Conservation (phyloP, 192 early-diverging fungal genomes). For the Coemansia aciculifera region DNA sequence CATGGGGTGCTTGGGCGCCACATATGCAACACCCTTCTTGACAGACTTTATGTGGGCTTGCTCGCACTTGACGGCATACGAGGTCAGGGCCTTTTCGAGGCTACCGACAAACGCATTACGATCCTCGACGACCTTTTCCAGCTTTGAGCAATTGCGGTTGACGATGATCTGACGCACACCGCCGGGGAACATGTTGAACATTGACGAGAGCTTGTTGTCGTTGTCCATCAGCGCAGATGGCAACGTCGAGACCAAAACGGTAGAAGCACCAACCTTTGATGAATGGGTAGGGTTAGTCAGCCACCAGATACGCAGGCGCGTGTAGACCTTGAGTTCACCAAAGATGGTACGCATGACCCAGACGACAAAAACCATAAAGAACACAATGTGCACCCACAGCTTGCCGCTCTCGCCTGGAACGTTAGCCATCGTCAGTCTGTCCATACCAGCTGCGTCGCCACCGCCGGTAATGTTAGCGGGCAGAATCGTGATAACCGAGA, state of each 20-base stretch:
- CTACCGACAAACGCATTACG: constrained; percentile 57
- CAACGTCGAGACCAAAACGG: constrained; percentile 75
- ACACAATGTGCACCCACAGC: constrained; percentile 75
- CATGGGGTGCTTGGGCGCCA: constrained; percentile 56
- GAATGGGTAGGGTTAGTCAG: constrained; percentile 58
- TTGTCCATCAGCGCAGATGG: constrained; percentile 61
- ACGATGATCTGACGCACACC: constrained; percentile 72
- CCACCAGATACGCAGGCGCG: constrained; percentile 69
- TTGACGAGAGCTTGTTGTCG: constrained; percentile 49
- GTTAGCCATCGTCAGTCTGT: constrained; percentile 70
- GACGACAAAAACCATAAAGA: constrained; percentile 54
- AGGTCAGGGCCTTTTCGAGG: constrained; percentile 61
- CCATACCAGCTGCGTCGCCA: constrained; percentile 54
- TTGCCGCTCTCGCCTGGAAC: constrained; percentile 51
- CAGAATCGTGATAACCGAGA: constrained; percentile 68
- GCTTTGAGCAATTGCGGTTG: constrained; percentile 63
- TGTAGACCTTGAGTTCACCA: constrained; percentile 63
- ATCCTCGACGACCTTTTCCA: constrained; percentile 59
- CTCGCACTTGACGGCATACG: constrained; percentile 55
- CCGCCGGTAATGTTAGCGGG: constrained; percentile 67
- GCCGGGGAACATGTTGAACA: constrained; percentile 70
- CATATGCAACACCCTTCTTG: constrained; percentile 29
- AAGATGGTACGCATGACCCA: constrained; percentile 63
- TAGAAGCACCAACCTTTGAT: constrained; percentile 61
- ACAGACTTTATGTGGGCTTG: constrained; percentile 45